A percentile compares a stretch with the other conserved stretches of the same genome.
These are phyloP conservation scores for Hortiboletus campestris DNA, from an alignment of 768 basidiomycete species.

Conservation along the genomic window DNA sequence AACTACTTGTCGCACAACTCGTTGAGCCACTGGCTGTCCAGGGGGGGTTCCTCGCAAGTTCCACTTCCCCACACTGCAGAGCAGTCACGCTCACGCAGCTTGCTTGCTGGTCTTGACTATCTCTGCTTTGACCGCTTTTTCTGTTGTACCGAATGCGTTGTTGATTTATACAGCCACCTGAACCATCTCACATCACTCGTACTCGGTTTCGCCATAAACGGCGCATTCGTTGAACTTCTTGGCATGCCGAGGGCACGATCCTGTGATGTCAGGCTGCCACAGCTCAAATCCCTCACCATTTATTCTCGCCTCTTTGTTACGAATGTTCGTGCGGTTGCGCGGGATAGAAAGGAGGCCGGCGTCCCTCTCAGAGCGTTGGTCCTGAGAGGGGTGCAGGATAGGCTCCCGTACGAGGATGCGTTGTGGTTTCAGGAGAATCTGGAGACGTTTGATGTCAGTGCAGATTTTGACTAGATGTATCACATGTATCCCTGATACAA, in stretches of 20 bases:
- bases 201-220: background rate
- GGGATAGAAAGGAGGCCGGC: background rate
- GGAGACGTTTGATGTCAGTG: no score
- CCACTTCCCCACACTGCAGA: background rate
- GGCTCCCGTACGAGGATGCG: background rate
- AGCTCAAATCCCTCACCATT: background rate
- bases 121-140: background rate
- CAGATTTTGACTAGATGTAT: no score
- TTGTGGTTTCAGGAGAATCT: background rate
- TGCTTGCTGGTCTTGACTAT: background rate
- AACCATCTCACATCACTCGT: background rate
- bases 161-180: background rate
- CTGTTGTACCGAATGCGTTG: background rate
- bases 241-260: background rate
- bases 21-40: background rate
- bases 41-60: background rate
- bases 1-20: background rate
- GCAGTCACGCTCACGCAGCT: background rate
- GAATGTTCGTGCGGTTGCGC: background rate
- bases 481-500: no score
- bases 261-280: background rate
- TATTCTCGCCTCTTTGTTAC: background rate
- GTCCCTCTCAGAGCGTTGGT: background rate
- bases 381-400: background rate
- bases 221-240: background rate